phyloP scores from a whole-genome alignment of 768 basidiomycete species.

The Termitomyces sp. region DNA sequence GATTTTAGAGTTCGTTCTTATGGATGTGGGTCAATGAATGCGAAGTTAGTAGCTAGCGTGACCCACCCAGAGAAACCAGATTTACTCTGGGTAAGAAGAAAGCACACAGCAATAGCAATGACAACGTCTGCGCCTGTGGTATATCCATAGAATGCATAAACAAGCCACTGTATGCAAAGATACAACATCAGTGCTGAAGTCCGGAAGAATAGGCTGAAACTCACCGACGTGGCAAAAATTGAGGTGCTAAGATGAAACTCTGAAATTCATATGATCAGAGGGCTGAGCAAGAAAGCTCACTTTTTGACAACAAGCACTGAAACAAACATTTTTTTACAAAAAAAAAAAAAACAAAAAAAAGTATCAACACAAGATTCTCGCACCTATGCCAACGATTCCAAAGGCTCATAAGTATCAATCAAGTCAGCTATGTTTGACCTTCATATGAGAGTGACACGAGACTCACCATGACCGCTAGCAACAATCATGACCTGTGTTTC shows the following conservation, averaged over 20 bases:
- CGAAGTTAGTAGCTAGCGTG: background rate
- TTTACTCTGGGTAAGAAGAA: constrained; percentile 17
- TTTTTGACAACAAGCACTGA: constrained; percentile 16
- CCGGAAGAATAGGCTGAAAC: background rate
- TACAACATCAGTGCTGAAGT: background rate
- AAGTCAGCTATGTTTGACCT: background rate
- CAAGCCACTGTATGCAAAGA: constrained; percentile 16
- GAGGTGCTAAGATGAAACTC: constrained; percentile 4
- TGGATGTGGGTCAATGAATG: background rate
- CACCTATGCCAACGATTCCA: constrained; percentile 18
- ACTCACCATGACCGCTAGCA: constrained; percentile 17
- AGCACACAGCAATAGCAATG: constrained; percentile 20
- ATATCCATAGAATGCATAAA: constrained; percentile 17
- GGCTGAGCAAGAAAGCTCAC: constrained; percentile 2
- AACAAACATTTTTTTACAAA: background rate
- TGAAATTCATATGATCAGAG: background rate
- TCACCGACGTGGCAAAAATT: constrained; percentile 16
- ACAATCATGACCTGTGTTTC: background rate
- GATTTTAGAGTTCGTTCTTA: constrained; percentile 17
- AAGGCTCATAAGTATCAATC: constrained; percentile 2
- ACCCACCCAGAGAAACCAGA: constrained; percentile 14
- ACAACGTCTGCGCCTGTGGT: constrained; percentile 19
- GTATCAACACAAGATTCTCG: background rate
- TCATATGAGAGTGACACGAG: too few species aligned
- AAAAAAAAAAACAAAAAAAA: too few species aligned